Percentiles rank a stretch among this genome's conserved stretches.
Conservation (phyloP, 208 protist species). For the Sergeia podlipaevii region DNA sequence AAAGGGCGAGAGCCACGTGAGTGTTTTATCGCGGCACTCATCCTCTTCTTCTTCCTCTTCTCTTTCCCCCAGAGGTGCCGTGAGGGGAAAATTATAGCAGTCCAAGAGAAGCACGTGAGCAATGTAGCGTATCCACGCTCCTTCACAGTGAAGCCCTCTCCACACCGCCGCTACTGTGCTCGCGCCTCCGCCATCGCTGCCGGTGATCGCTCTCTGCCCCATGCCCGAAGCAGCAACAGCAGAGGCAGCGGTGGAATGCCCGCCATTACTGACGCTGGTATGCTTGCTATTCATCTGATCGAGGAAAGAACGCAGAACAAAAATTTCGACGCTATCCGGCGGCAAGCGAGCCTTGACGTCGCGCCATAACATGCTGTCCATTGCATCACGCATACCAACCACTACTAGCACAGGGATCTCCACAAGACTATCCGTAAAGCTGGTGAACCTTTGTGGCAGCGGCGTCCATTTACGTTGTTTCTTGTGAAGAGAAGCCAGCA, state of each 20-base stretch:
- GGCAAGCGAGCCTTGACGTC: slow-evolving; percentile 14
- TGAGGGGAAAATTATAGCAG: slow-evolving; percentile 17
- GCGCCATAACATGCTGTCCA: slow-evolving; percentile 39
- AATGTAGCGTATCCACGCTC: slow-evolving; percentile 58
- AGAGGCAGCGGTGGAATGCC: neutral
- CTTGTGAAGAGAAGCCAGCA: slow-evolving; percentile 31
- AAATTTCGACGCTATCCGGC: slow-evolving; percentile 32
- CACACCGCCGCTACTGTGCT: slow-evolving; percentile 15
- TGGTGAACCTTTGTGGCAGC: slow-evolving; percentile 17
- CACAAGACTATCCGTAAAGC: slow-evolving; percentile 17
- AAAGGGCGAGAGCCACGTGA: slow-evolving; percentile 70
- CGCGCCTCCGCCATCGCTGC: neutral
- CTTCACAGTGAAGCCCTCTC: slow-evolving; percentile 73
- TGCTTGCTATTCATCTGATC: slow-evolving; percentile 11
- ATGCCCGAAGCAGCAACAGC: neutral
- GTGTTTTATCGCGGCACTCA: too few relatives aligned
- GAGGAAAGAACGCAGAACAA: slow-evolving; percentile 39
- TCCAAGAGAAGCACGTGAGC: slow-evolving; percentile 66
- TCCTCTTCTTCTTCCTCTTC: too few relatives aligned
- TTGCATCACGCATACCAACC: slow-evolving; percentile 3
- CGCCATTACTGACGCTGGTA: neutral
- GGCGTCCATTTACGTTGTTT: slow-evolving; percentile 58
- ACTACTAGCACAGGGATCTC: slow-evolving; percentile 7
- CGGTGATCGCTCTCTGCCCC: neutral
- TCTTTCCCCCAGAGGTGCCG: neutral